Conservation (phyloP, 176 grass and related monocot genomes). For the Puccinellia tenuiflora region DNA sequence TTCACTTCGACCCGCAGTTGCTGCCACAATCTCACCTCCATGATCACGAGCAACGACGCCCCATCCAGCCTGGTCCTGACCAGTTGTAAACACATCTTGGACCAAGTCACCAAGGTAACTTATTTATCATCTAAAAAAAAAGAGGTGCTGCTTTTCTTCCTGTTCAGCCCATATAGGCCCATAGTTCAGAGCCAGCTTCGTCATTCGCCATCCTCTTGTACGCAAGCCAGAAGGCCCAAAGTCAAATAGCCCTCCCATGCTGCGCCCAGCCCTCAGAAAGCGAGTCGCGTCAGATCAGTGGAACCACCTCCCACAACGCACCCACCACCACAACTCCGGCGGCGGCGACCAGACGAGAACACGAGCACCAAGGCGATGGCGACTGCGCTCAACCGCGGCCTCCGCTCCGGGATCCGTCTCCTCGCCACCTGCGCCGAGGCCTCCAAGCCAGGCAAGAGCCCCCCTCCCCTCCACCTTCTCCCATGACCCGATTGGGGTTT, state of each 20-base stretch:
- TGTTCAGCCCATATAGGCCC: not conserved
- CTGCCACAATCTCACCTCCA: too few species aligned
- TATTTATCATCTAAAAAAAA: too few species aligned
- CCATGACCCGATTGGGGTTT: slow-evolving; percentile 14
- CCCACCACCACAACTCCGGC: slow-evolving; percentile 6
- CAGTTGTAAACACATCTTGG: too few species aligned
- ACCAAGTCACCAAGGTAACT: too few species aligned
- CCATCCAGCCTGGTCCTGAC: too few species aligned
- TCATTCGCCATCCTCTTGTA: not conserved
- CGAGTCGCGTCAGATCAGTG: slow-evolving; percentile 1
- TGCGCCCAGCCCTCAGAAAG: not conserved
- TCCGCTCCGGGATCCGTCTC: slow-evolving; percentile 59
- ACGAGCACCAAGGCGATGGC: slow-evolving; percentile 29
- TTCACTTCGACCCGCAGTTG: too few species aligned
- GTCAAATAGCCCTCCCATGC: not conserved
- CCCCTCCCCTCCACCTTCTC: not conserved
- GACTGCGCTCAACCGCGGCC: slow-evolving; percentile 49
- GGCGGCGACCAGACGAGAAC: slow-evolving; percentile 38
- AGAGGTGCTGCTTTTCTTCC: too few species aligned
- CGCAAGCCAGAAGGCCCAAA: not conserved
- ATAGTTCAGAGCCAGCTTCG: too few species aligned
- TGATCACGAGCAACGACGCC: too few species aligned
- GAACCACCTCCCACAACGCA: not conserved
- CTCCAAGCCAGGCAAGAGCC: slow-evolving; percentile 56
- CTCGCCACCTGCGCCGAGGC: slow-evolving; percentile 43